phyloP scores from a whole-genome alignment of 1,284 basidiomycete genomes.

The Cryptococcus sp. region DNA sequence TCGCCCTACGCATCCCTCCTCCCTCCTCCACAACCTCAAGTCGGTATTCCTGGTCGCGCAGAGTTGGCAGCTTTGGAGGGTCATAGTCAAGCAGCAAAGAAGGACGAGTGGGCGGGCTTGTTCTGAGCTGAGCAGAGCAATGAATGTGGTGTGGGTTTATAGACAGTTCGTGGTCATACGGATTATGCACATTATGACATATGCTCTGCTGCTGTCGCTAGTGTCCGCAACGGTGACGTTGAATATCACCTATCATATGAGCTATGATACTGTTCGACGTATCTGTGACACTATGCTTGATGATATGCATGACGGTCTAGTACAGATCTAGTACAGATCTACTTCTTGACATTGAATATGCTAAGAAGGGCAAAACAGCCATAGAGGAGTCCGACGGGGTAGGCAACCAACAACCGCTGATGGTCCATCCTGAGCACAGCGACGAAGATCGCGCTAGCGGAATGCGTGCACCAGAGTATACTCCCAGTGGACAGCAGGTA shows the following conservation, averaged over 20 bases:
- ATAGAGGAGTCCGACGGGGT: slow-evolving; percentile 87
- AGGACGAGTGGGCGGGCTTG: slow-evolving; percentile 51
- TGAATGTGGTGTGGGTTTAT: neutral
- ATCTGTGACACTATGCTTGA: no score
- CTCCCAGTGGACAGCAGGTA: slow-evolving; percentile 77
- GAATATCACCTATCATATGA: no score
- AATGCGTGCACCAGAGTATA: slow-evolving; percentile 92
- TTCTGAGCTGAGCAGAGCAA: slow-evolving; percentile 20
- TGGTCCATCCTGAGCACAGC: slow-evolving; percentile 90
- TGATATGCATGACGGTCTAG: no score
- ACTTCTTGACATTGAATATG: slow-evolving; percentile 52
- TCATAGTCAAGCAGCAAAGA: slow-evolving; percentile 19
- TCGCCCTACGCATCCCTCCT: slow-evolving; percentile 47
- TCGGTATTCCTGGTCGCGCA: slow-evolving; percentile 30
- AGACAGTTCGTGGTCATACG: neutral
- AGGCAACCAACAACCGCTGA: slow-evolving; percentile 88
- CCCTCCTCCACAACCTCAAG: slow-evolving; percentile 33
- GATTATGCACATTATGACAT: slow-evolving; percentile 1
- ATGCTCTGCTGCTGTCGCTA: neutral
- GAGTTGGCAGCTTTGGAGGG: slow-evolving; percentile 27
- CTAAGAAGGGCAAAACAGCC: slow-evolving; percentile 89
- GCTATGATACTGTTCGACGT: no score
- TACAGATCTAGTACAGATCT: slow-evolving; percentile 2
- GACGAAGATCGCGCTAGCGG: slow-evolving; percentile 91
- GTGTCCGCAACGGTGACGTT: no score